Evolutionary conservation across 768 basidiomycete species (phyloP).

Genomic region (Tricholomella constricta): DNA sequence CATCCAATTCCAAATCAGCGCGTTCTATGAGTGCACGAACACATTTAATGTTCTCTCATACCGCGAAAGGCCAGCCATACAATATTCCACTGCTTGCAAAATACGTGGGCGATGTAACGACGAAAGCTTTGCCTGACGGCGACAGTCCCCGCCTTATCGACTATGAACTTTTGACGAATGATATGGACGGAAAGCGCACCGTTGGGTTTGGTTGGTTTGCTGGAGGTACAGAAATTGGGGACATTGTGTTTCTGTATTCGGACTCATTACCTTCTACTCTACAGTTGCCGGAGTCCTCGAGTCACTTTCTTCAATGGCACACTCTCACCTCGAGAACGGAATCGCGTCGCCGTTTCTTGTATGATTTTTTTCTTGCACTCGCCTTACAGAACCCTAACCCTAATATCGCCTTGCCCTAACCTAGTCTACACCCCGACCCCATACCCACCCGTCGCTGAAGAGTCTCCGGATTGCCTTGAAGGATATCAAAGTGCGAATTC

Average conservation of each 20-base stretch:
- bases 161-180: constrained; percentile 77
- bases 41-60: constrained; percentile 92
- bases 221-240: constrained; percentile 60
- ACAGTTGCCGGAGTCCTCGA: constrained; percentile 85
- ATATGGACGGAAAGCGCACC: constrained; percentile 61
- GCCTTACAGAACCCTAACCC: constrained; percentile 6
- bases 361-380: constrained; percentile 21
- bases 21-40: constrained; percentile 46
- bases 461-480: constrained; percentile 54
- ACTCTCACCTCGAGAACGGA: constrained; percentile 76
- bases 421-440: constrained; percentile 80
- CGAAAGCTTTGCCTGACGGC: constrained; percentile 4
- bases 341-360: constrained; percentile 84
- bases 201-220: constrained; percentile 94
- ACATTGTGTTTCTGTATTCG: background rate
- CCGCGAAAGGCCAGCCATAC: constrained; percentile 83
- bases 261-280: background rate
- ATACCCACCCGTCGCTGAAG: constrained; percentile 64
- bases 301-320: constrained; percentile 76
- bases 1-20: constrained; percentile 9
- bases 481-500: constrained; percentile 58
- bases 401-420: constrained; percentile 5
- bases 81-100: constrained; percentile 77
- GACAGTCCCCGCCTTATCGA: constrained; percentile 66
- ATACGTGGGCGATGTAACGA: constrained; percentile 44